phyloP scores from a whole-genome alignment of 768 basidiomycete species.

The Naganishia randhawae region DNA sequence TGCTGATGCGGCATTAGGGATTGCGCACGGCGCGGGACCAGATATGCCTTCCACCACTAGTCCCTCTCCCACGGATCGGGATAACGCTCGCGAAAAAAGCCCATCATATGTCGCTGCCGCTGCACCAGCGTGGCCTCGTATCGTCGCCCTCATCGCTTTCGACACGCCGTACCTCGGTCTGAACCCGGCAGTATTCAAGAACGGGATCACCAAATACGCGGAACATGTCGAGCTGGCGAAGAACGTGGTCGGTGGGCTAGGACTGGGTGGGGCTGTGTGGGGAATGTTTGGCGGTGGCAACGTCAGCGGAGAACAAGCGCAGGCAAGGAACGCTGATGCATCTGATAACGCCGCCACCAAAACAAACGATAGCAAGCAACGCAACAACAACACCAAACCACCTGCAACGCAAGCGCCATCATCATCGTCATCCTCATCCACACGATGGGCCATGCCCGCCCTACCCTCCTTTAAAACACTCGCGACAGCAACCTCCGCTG shows the following conservation, averaged over 20 bases:
- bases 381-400: not conserved
- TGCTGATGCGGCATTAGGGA: conserved; percentile 74
- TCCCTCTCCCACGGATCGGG: no score
- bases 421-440: conserved; percentile 29
- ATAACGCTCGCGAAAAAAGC: conserved; percentile 55
- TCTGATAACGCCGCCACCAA: no score
- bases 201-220: conserved; percentile 69
- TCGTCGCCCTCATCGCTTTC: conserved; percentile 77
- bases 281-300: conserved; percentile 23
- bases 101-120: conserved; percentile 59
- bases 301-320: not conserved
- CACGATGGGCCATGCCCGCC: conserved; percentile 27
- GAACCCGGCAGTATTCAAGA: conserved; percentile 79
- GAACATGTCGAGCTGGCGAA: conserved; percentile 67
- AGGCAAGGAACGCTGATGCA: not conserved
- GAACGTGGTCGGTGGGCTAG: conserved; percentile 56
- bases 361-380: no score
- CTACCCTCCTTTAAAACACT: conserved; percentile 43
- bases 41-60: conserved; percentile 51
- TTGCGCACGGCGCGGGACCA: conserved; percentile 51
- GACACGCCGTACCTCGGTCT: conserved; percentile 94
- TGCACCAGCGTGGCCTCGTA: conserved; percentile 69
- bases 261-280: conserved; percentile 20
- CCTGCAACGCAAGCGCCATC: not conserved
- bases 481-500: conserved; percentile 54